Evolutionary conservation across 2,329 filamentous ascomycete genomes (phyloP).

Genomic region (Dendryphion nanum): DNA sequence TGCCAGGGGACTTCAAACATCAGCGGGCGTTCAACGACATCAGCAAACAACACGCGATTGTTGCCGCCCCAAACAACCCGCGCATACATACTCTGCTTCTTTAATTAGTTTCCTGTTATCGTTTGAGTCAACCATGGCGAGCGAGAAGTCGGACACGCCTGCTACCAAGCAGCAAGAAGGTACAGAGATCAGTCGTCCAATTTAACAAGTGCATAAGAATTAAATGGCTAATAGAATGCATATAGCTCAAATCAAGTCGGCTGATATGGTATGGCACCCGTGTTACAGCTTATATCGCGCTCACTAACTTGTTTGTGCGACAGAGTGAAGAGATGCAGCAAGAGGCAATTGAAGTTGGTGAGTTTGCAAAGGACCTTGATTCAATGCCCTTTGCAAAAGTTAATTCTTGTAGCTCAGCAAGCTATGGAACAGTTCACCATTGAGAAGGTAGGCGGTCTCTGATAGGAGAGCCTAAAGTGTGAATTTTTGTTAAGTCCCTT

Average conservation of each 20-base stretch:
- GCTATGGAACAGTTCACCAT: constrained; percentile 71
- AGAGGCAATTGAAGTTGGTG: constrained; percentile 94
- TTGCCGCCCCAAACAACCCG: neutral
- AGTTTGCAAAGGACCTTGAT: constrained; percentile 32
- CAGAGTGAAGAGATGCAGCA: constrained; percentile 97
- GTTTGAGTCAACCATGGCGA: constrained; percentile 41
- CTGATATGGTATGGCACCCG: constrained; percentile 79
- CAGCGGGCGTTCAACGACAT: too few relatives aligned
- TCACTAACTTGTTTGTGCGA: constrained; percentile 16
- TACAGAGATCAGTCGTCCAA: constrained; percentile 41
- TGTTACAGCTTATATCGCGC: neutral
- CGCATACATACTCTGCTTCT: too few relatives aligned
- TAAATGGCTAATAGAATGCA: constrained; percentile 21
- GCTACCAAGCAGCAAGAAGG: constrained; percentile 36
- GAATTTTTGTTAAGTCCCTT: neutral
- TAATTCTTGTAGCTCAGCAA: constrained; percentile 57
- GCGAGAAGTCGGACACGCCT: constrained; percentile 64
- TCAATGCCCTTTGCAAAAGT: constrained; percentile 18
- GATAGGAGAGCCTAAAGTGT: neutral
- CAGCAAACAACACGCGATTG: too few relatives aligned
- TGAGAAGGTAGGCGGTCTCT: constrained; percentile 58
- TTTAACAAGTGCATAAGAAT: neutral
- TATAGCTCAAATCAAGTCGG: constrained; percentile 93
- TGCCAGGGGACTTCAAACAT: too few relatives aligned
- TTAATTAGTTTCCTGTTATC: too few relatives aligned